A percentile compares a stretch with the other conserved stretches of the same genome.
These are phyloP conservation scores for Rusavskia elegans DNA, from an alignment of 495 filamentous ascomycete species.

Conservation along the genomic window DNA sequence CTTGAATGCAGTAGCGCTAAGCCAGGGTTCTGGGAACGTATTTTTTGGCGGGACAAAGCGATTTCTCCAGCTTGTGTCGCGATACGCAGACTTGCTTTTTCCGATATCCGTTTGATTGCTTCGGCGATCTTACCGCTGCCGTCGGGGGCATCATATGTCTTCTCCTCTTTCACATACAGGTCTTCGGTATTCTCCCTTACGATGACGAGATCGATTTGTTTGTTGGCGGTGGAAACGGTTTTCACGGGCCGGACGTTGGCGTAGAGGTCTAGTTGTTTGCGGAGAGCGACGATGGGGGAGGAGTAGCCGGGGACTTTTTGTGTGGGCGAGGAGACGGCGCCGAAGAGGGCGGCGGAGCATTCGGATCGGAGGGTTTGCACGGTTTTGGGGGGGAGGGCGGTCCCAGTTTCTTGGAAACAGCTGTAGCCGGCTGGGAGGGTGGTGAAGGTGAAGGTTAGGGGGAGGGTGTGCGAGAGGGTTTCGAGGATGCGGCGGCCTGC, in stretches of 20 bases:
- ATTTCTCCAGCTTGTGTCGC: conserved; percentile 90
- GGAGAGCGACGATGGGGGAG: conserved; percentile 89
- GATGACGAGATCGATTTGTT: conserved; percentile 86
- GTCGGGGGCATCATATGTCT: conserved; percentile 52
- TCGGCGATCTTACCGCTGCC: conserved; percentile 71
- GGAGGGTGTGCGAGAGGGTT: conserved; percentile 61
- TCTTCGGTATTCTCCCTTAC: conserved; percentile 98
- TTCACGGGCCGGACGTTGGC: conserved; percentile 97
- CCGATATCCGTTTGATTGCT: conserved; percentile 92
- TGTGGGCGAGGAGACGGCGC: conserved; percentile 83
- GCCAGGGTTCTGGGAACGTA: conserved; percentile 33
- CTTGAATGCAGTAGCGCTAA: conserved; percentile 38
- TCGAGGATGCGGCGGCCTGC: conserved; percentile 83
- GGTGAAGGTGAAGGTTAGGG: conserved; percentile 80
- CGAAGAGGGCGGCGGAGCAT: conserved; percentile 93
- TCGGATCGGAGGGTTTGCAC: conserved; percentile 70
- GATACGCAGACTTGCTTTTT: conserved; percentile 67
- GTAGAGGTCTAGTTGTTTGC: conserved; percentile 88
- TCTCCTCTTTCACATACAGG: conserved; percentile 96
- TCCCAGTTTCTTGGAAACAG: conserved; percentile 77
- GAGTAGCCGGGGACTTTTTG: conserved; percentile 87
- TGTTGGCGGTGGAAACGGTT: conserved; percentile 42
- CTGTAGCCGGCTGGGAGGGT: conserved; percentile 86
- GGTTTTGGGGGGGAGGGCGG: conserved; percentile 77
- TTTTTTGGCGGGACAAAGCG: conserved; percentile 68